Conservation (phyloP, 2,329 filamentous ascomycete species). For the Epichloe sylvatica region DNA sequence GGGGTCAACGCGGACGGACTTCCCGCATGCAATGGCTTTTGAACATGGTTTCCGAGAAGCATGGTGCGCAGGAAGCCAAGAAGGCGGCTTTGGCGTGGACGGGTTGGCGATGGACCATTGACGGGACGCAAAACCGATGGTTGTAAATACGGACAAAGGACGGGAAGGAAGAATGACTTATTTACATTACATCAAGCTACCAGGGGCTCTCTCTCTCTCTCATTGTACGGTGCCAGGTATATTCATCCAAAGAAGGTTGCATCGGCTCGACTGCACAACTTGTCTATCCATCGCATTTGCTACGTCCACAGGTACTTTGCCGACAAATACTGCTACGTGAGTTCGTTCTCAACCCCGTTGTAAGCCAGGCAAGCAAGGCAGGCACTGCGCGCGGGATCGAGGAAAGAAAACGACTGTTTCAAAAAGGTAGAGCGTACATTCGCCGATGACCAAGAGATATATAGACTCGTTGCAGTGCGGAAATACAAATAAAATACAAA, state of each 20-base stretch:
- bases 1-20: conserved; percentile 19
- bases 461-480: not conserved
- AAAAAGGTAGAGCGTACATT: not conserved
- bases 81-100: conserved; percentile 8
- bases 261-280: too few species aligned
- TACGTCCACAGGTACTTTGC: too few species aligned
- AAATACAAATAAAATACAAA: not conserved
- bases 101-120: conserved; percentile 14
- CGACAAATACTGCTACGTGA: too few species aligned
- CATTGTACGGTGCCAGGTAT: too few species aligned
- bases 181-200: too few species aligned
- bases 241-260: too few species aligned
- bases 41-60: conserved; percentile 11
- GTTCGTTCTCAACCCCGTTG: too few species aligned
- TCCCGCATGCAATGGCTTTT: conserved; percentile 18
- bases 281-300: not conserved
- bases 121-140: not conserved
- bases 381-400: too few species aligned
- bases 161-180: too few species aligned
- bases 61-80: conserved; percentile 10
- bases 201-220: too few species aligned
- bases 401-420: too few species aligned
- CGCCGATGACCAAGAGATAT: not conserved
- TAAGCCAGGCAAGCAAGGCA: too few species aligned
- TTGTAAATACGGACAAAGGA: not conserved